Evolutionary conservation across 164 flowering plant species (phyloP).

Genomic region (Macadamia tetraphylla): DNA sequence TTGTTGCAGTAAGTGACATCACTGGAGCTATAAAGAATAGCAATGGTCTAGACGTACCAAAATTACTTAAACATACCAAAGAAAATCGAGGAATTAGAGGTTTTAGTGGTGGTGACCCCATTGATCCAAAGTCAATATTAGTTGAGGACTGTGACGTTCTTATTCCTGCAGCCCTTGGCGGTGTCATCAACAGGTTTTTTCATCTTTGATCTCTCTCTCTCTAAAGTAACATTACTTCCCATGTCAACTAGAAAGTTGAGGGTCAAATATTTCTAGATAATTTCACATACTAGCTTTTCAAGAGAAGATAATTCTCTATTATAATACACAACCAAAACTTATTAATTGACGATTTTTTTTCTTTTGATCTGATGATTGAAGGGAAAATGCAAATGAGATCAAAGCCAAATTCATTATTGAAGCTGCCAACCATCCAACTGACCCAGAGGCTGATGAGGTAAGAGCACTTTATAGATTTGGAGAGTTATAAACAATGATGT

Average conservation of each 20-base stretch:
- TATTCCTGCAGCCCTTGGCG: constrained; percentile 94
- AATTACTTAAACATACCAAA: constrained; percentile 49
- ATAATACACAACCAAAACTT: not conserved
- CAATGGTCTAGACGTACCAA: constrained; percentile 69
- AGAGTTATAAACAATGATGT: not conserved
- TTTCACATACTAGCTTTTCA: no score
- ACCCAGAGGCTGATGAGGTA: constrained; percentile 98
- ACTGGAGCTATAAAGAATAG: constrained; percentile 81
- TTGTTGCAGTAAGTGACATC: constrained; percentile 82
- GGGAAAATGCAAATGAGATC: constrained; percentile 88
- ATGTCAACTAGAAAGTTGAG: no score
- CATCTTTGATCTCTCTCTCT: not conserved
- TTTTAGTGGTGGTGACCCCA: constrained; percentile 53
- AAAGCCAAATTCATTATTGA: constrained; percentile 87
- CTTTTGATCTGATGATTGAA: constrained; percentile 14
- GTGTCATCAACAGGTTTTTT: constrained; percentile 77
- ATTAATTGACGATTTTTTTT: no score
- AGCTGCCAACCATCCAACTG: constrained; percentile 97
- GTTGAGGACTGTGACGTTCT: constrained; percentile 92
- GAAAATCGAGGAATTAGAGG: constrained; percentile 75
- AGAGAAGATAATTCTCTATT: not conserved
- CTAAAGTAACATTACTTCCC: not conserved
- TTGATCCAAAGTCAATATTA: constrained; percentile 62
- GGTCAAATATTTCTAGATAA: no score
- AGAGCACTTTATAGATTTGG: constrained; percentile 2